Evolutionary conservation across 306 rosid species (phyloP).

Genomic region (Trichosanthes truncata): DNA sequence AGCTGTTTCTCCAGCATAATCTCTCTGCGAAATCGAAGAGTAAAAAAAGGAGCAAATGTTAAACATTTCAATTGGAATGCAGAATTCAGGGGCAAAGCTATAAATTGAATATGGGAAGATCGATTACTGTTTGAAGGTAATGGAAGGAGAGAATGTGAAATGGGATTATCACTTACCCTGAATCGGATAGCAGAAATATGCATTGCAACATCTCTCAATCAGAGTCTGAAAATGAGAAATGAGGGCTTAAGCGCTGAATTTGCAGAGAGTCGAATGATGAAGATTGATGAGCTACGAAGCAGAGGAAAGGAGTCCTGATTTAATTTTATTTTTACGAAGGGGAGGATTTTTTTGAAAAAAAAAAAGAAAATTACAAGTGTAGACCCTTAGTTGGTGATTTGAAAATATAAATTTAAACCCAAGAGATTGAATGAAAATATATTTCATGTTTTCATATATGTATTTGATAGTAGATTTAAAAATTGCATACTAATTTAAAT

Average conservation of each 20-base stretch:
- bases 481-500: too few species aligned
- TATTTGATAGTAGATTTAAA: too few species aligned
- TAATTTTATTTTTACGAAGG: too few species aligned
- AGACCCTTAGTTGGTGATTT: too few species aligned
- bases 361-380: too few species aligned
- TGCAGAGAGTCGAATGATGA: not conserved
- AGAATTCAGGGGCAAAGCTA: not conserved
- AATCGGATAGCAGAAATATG: slow-evolving; percentile 90
- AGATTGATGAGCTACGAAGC: not conserved
- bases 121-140: not conserved
- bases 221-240: not conserved
- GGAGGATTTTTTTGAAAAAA: too few species aligned
- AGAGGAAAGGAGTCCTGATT: not conserved
- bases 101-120: not conserved
- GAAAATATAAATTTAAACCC: too few species aligned
- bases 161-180: slow-evolving; percentile 42
- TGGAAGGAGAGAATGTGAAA: not conserved
- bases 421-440: too few species aligned
- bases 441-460: too few species aligned
- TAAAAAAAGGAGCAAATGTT: not conserved
- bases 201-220: slow-evolving; percentile 72
- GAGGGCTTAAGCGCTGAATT: not conserved
- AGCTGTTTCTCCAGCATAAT: slow-evolving; percentile 96
- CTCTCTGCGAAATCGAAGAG: slow-evolving; percentile 39
- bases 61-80: not conserved